Evolutionary conservation across 208 protist species (phyloP).

Genomic region (Leishmania amazonensis): DNA sequence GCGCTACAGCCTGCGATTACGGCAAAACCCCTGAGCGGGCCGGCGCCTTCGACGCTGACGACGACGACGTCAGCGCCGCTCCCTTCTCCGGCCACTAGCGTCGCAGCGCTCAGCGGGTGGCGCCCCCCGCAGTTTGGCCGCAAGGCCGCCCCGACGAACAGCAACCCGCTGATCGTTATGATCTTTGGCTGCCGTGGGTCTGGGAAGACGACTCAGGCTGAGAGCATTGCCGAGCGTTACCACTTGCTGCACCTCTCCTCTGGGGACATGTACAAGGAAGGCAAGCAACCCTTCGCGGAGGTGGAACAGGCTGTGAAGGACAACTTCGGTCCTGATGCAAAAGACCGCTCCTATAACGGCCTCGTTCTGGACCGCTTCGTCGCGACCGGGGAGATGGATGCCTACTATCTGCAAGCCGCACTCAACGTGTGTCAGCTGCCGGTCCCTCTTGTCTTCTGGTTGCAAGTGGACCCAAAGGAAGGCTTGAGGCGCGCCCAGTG

Average conservation of each 20-base stretch:
- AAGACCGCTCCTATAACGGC: conserved; percentile 61
- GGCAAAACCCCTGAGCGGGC: neutral
- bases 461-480: conserved; percentile 64
- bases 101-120: conserved; percentile 17
- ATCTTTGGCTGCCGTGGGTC: conserved; percentile 81
- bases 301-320: conserved; percentile 56
- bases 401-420: conserved; percentile 79
- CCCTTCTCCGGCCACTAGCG: neutral
- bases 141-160: conserved; percentile 23
- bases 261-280: conserved; percentile 61
- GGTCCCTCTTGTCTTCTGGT: conserved; percentile 77
- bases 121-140: conserved; percentile 33
- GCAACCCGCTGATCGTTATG: conserved; percentile 70
- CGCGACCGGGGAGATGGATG: conserved; percentile 74
- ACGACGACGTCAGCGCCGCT: neutral
- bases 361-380: conserved; percentile 88
- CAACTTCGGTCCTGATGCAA: conserved; percentile 59
- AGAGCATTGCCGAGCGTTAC: conserved; percentile 60
- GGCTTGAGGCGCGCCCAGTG: conserved; percentile 62
- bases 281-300: conserved; percentile 80
- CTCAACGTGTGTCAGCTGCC: conserved; percentile 57
- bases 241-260: conserved; percentile 78
- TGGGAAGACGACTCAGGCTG: conserved; percentile 79
- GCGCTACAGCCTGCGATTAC: neutral
- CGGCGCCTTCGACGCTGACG: neutral